Base-by-base conservation (phyloP, 768 basidiomycete species). In the Tephrocybe sp. region DNA sequence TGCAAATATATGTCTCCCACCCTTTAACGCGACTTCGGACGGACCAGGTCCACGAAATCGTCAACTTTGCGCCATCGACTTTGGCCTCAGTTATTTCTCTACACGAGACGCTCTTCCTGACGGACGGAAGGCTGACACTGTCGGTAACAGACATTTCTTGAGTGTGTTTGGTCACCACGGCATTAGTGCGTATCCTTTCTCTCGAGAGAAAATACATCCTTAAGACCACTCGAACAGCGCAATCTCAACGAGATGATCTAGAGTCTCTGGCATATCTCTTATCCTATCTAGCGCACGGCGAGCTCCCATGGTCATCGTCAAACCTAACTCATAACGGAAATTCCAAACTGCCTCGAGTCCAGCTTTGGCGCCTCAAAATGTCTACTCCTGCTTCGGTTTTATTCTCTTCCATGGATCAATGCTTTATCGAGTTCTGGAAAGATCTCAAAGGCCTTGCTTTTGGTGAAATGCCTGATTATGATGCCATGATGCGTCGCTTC, bases 261-360 rank as follows among this genome's bases (percentile, higher is more conserved):
- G 71, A 73, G 48, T 67, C 68, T 7, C 57, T 73, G 17, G 70
- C 65, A 2, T 71, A 68, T 49, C 60, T 71, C 12, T 60, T 72
- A 7, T 66, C 70, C 4, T 70, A 62, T 48, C 58, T 72, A 34
- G 55, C 56, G 28, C 65, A 68, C 37, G 67, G 62, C 3, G 41
- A 46, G 9, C 58, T 72, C 7, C 71, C 72, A 14, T 72, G 72
- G 72, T 14, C 40, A 1, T 6, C 12, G 9, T 23, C 33, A n/a
- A n/a, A n/a, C n/a, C n/a, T n/a, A n/a, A n/a, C 34, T 30, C 54
- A 18, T 11, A n/a, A 18, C 44, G 38, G 26, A 12, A 25, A 11
- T 7, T n/a, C 15, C 3, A 43, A 25, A 12, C 37, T 23, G 3
- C 26, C 21, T 43, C 54, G 45, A n/a, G 60, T 57, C 14, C 62